Conservation (phyloP, 495 filamentous ascomycete genomes). For the Lentithecium fluviatile region DNA sequence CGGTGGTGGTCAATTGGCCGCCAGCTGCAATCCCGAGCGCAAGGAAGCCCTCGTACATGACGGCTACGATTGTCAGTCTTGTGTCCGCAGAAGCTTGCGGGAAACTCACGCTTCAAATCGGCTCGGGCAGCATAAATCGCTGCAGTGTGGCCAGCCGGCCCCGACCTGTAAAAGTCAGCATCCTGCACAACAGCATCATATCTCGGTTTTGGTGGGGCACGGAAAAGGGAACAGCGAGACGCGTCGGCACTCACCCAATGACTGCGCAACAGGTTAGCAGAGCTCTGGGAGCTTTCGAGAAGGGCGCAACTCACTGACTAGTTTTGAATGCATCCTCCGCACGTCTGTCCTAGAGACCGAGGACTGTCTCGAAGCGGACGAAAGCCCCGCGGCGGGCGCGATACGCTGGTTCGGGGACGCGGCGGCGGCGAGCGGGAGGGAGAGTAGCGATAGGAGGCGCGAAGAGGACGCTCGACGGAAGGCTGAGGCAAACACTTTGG, state of each 20-base stretch:
- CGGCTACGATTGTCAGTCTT: conserved; percentile 50
- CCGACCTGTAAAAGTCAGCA: conserved; percentile 64
- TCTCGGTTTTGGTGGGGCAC: not conserved
- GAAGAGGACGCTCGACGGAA: conserved; percentile 64
- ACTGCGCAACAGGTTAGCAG: conserved; percentile 34
- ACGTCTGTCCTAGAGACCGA: conserved; percentile 24
- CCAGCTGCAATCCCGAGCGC: conserved; percentile 95
- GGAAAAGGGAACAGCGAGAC: conserved; percentile 5
- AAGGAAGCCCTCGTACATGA: conserved; percentile 96
- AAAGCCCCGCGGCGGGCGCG: conserved; percentile 37
- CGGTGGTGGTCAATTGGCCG: conserved; percentile 95
- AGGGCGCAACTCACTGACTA: conserved; percentile 40
- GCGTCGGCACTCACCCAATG: conserved; percentile 38
- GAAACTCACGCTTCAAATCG: conserved; percentile 68
- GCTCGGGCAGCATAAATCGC: conserved; percentile 94
- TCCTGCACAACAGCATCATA: conserved; percentile 5
- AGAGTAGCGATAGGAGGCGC: conserved; percentile 58
- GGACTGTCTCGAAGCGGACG: conserved; percentile 43
- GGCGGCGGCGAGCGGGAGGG: conserved; percentile 62
- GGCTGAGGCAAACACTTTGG: conserved; percentile 85
- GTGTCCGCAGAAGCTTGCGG: not conserved
- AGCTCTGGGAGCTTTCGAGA: not conserved
- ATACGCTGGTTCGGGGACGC: conserved; percentile 60
- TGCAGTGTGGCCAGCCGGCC: conserved; percentile 95
- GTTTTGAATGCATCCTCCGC: conserved; percentile 45